Evolutionary conservation across 371 early-diverging fungal genomes (phyloP), one percentile per base, ranked within the genome.

Genomic region (Vairimorpha necatrix): DNA sequence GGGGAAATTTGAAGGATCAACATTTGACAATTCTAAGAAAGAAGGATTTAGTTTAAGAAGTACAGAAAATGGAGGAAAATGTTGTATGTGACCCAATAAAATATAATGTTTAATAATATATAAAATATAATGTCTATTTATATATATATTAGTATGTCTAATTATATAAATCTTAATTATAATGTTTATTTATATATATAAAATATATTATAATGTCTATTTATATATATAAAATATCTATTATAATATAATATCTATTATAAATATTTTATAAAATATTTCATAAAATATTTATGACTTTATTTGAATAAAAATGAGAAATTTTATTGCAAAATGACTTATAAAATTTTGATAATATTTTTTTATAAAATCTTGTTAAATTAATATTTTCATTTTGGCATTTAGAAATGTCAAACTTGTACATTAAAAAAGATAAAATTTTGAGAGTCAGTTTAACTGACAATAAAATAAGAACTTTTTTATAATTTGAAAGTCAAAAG

Each of bases 71-170:
- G 66, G 66, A 2, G 66, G 66, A 7, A 66, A 46, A 28, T 66
- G 66, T 26, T 66, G 66, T 38, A 66, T 66, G 66, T 66, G 34
- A 66, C n/a, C n/a, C n/a, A n/a, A n/a, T n/a, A n/a, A n/a, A 50
- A 7, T 13, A 50, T 6, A 50, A 20, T 50, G 16, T 42, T 42
- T 42, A 42, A 42, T 42, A 9, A 42, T 42, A 9, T 42, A 9
- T 9, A 9, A 16, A 42, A 9, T 42, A 9, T 9, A 42, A 42
- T 42, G 7, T 42, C 16, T 42, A 9, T 9, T 42, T 9, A 9
- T 7, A 9, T 42, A 42, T 42, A 42, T 42, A 42, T 9, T 42
- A 9, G 16, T 9, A 42, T 42, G 16, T 42, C 16, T 42, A 9
- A 42, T 42, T 9, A 9, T 9, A 42, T 42, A 9, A 7, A 42